Base-by-base conservation (phyloP, 352 stramenopile species). In the Phytophthora pluvialis region DNA sequence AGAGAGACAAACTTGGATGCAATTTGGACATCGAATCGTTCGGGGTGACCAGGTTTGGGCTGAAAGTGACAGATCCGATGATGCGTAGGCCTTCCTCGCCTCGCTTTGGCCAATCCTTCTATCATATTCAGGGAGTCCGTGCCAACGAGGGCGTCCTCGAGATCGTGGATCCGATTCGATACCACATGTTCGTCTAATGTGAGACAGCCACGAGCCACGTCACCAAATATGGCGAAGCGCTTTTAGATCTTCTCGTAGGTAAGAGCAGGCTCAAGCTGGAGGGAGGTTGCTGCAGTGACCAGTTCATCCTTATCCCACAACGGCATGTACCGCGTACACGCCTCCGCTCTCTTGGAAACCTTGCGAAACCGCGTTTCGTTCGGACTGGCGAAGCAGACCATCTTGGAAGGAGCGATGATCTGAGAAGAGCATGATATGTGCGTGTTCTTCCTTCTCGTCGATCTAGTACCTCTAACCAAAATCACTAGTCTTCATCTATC, bases 401-500 rank as follows among this genome's bases (percentile, higher is more conserved):
- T 40, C 35, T 40, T 40, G 6, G 6, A 40, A 16, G 35, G 35
- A n/a, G n/a, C n/a, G n/a, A n/a, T n/a, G n/a, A n/a, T n/a, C n/a
- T n/a, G n/a, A n/a, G n/a, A n/a, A n/a, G n/a, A n/a, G n/a, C n/a
- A n/a, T n/a, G n/a, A n/a, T n/a, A n/a, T n/a, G n/a, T n/a, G n/a
- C n/a, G n/a, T n/a, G n/a, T n/a, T n/a, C n/a, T n/a, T n/a, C n/a
- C n/a, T n/a, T n/a, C n/a, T n/a, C n/a, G n/a, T n/a, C n/a, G n/a
- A n/a, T n/a, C n/a, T 16, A 47, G 21, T 21, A 21, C 6, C 36
- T 58, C 36, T 45, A 57, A 46, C 45, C 45, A 51, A 51, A 38
- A 26, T n/a, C 31, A 54, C 21, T 29, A 42, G 16, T 40, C 47
- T 12, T 54, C 47, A 12, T 61, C 21, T 52, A 52, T 52, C 31